Percentiles rank a stretch among this genome's conserved stretches.
Evolutionary conservation across 139 green algal genomes (phyloP).

Genomic region (Coelastrella sp.): DNA sequence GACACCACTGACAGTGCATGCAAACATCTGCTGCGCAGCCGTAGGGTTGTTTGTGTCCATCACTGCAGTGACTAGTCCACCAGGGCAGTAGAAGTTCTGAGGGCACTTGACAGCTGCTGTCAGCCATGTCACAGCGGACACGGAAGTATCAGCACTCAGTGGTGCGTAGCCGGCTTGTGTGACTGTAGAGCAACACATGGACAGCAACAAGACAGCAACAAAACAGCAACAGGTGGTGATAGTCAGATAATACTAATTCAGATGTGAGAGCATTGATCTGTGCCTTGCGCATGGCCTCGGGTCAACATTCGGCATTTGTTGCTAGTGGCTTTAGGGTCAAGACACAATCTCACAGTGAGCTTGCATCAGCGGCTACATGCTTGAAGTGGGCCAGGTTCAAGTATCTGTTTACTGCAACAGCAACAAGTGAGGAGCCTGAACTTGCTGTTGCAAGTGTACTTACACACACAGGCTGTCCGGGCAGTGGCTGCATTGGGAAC

Average conservation of each 20-base stretch:
- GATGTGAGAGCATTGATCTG: too few relatives aligned
- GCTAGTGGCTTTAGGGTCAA: too few relatives aligned
- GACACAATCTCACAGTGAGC: too few relatives aligned
- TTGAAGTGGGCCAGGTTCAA: too few relatives aligned
- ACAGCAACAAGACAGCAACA: too few relatives aligned
- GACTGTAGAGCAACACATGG: too few relatives aligned
- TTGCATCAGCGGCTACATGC: too few relatives aligned
- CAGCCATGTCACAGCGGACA: background rate
- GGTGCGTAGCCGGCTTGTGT: too few relatives aligned
- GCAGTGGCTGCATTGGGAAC: background rate
- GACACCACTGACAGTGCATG: background rate
- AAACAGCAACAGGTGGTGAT: too few relatives aligned
- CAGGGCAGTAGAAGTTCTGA: background rate
- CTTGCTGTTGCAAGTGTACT: background rate
- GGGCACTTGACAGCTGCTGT: background rate
- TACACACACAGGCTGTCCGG: background rate
- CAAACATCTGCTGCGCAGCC: background rate
- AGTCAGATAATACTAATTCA: too few relatives aligned
- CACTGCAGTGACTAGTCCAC: background rate
- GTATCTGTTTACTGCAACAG: background rate
- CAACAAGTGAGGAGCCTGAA: background rate
- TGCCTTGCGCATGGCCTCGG: too few relatives aligned
- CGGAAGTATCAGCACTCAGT: background rate
- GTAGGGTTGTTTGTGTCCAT: background rate
- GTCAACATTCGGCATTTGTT: too few relatives aligned